Base-by-base conservation (phyloP, 78 protist species). In the Dictyostelium discoideum region DNA sequence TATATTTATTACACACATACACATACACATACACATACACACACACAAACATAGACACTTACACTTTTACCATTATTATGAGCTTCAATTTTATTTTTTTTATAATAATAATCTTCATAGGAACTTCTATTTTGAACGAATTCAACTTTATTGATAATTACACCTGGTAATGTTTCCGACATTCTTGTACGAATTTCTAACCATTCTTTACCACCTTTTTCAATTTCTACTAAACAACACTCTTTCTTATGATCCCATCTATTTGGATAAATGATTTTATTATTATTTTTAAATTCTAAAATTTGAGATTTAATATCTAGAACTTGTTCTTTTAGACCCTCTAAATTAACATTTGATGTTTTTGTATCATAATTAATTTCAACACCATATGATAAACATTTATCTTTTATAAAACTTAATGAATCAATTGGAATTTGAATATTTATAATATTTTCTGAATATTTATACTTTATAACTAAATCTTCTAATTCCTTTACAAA, bases 71-170 rank as follows among this genome's bases (percentile, higher is more conserved):
- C 60, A 50, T 50, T 50, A 50, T 50, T 50, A 50, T 50, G 11
- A 13, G 18, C 11, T 50, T 50, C 60, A 11, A 50, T 16, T 81
- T 50, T n/a, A 7, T 81, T 54, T 54, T 81, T 44, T 50, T 13
- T n/a, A 26, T 81, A 29, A 50, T 54, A 13, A 81, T 50, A 81
- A 11, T 81, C 72, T 10, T 50, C 54, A 29, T 26, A 81, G 4
- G 72, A 63, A 9, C 16, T 18, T 50, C 54, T 54, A 54, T 81
- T 81, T 81, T 81, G 86, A n/a, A 81, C 72, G 26, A 81, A n/a
- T 29, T 81, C 16, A 29, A 81, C 44, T 3, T 48, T 9, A 26
- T 20, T 8, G 24, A 81, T 9, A 8, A 0, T 2, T 22, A 67
- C 72, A 11, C 22, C 57, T 44, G 86, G 86, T 8, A 81, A 8